A percentile compares a stretch with the other conserved stretches of the same genome.
phyloP scores from a whole-genome alignment of 257 asterid species.

The Echium plantagineum region DNA sequence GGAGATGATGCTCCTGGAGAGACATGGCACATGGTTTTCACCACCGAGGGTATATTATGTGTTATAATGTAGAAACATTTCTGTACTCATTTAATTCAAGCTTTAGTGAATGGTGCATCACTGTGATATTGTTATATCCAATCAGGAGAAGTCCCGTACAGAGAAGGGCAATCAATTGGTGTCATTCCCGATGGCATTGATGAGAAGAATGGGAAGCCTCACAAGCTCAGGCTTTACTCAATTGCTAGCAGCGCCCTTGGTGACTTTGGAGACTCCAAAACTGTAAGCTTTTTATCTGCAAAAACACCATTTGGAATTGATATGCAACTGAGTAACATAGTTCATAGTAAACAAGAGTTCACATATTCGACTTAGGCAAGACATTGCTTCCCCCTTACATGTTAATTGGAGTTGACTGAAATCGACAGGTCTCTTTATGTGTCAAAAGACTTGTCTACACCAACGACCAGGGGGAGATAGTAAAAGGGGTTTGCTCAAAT shows the following conservation, averaged over 20 bases:
- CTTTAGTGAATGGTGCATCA: background rate
- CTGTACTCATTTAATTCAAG: background rate
- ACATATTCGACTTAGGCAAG: background rate
- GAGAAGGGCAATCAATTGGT: conserved; percentile 97
- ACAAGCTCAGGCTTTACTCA: conserved; percentile 83
- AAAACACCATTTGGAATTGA: background rate
- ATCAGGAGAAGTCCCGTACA: conserved; percentile 77
- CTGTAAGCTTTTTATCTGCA: conserved; percentile 36
- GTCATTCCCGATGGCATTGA: conserved; percentile 82
- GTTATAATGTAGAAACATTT: background rate
- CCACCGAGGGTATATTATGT: conserved; percentile 52
- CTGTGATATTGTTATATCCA: conserved; percentile 6
- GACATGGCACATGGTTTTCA: conserved; percentile 98
- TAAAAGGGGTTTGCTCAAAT: conserved; percentile 97
- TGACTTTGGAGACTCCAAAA: conserved; percentile 94
- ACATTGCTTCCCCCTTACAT: background rate
- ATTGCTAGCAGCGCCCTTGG: conserved; percentile 98
- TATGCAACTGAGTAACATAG: background rate
- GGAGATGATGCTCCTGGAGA: conserved; percentile 98
- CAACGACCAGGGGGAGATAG: conserved; percentile 65
- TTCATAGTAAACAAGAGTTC: background rate
- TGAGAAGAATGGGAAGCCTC: conserved; percentile 92
- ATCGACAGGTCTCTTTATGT: conserved; percentile 66
- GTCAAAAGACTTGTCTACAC: conserved; percentile 87
- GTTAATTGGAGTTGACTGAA: background rate